Conservation (phyloP, 2,329 filamentous ascomycete genomes). For the Aquanectria penicillioides region DNA sequence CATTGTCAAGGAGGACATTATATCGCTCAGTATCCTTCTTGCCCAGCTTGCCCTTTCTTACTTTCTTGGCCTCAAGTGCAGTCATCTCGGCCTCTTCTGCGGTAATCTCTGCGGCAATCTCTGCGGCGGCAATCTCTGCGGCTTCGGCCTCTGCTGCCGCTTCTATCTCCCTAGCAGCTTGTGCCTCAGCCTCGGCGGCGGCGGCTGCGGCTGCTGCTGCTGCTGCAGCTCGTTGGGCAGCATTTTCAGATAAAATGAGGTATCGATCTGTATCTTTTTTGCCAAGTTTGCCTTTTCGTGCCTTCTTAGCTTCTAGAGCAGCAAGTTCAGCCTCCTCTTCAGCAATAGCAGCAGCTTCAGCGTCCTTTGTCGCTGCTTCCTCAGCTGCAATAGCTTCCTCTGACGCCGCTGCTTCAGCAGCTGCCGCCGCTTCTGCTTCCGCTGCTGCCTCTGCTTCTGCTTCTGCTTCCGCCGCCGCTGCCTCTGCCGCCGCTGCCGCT, state of each 20-base stretch:
- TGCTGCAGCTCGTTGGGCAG: slow-evolving; percentile 51
- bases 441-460: slow-evolving; percentile 36
- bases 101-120: slow-evolving; percentile 23
- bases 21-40: slow-evolving; percentile 36
- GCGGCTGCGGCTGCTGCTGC: no score
- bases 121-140: slow-evolving; percentile 24
- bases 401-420: slow-evolving; percentile 8
- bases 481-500: slow-evolving; percentile 24
- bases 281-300: slow-evolving; percentile 56
- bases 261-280: slow-evolving; percentile 60
- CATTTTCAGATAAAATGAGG: slow-evolving; percentile 48
- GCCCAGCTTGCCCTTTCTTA: slow-evolving; percentile 33
- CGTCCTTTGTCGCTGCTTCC: slow-evolving; percentile 17
- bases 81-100: slow-evolving; percentile 35
- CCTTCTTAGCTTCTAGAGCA: slow-evolving; percentile 51
- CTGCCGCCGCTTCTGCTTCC: slow-evolving; percentile 8
- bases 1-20: slow-evolving; percentile 32
- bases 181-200: slow-evolving; percentile 30
- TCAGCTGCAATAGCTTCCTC: slow-evolving; percentile 24
- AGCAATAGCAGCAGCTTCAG: slow-evolving; percentile 13
- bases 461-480: slow-evolving; percentile 16
- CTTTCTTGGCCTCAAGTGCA: slow-evolving; percentile 34
- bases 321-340: slow-evolving; percentile 27
- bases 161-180: slow-evolving; percentile 44
- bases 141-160: slow-evolving; percentile 29